phyloP scores from a whole-genome alignment of 345 rosid genomes.

The Linum tenue region DNA sequence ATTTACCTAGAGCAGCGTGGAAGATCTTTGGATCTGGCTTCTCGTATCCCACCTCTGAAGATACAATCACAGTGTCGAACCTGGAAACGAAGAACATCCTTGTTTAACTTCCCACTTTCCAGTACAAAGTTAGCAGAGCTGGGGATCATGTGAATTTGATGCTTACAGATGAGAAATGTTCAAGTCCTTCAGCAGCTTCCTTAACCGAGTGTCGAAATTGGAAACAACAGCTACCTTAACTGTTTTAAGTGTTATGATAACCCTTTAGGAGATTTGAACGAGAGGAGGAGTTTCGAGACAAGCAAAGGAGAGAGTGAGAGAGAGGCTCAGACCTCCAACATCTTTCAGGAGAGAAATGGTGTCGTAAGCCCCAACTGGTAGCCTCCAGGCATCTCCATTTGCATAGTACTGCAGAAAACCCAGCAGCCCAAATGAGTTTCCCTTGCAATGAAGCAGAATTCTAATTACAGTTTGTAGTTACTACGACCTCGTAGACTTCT shows the following conservation, averaged over 20 bases:
- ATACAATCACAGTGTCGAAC: slow-evolving; percentile 61
- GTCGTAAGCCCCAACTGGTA: slow-evolving; percentile 68
- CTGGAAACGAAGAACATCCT: not conserved
- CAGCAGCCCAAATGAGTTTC: not conserved
- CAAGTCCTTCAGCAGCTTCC: slow-evolving; percentile 75
- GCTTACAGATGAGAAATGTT: slow-evolving; percentile 21
- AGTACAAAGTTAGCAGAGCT: not conserved
- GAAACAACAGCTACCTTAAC: slow-evolving; percentile 89
- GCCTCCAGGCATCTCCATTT: slow-evolving; percentile 78
- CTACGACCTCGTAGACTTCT: slow-evolving; percentile 67
- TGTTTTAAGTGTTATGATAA: slow-evolving; percentile 15
- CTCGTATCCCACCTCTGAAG: slow-evolving; percentile 78
- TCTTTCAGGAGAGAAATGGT: slow-evolving; percentile 53
- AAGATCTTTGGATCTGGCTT: slow-evolving; percentile 73
- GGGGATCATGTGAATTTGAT: not conserved
- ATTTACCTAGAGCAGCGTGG: slow-evolving; percentile 61
- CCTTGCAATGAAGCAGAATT: too few relatives aligned
- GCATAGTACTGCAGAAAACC: slow-evolving; percentile 50
- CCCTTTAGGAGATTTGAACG: not conserved
- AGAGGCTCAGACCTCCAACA: slow-evolving; percentile 54
- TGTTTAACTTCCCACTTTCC: not conserved
- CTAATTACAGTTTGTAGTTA: not conserved
- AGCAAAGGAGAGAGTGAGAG: not conserved
- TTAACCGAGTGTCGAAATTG: slow-evolving; percentile 70
- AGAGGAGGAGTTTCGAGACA: not conserved